These are phyloP conservation scores for Mucor sp. DNA, from an alignment of 371 early-diverging fungal species.

Conservation along the genomic window DNA sequence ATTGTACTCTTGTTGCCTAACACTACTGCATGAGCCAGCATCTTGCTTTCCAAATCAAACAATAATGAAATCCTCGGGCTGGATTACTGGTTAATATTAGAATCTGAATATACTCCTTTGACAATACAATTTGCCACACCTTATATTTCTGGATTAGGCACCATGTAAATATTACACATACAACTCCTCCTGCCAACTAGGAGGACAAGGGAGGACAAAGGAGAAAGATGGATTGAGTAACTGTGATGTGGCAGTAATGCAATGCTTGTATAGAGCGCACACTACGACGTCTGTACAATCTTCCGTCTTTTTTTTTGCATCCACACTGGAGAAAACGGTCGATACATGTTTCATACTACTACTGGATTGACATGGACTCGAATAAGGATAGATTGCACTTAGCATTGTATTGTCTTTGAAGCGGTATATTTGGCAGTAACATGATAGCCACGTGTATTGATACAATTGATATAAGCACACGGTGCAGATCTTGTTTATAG, in stretches of 20 bases:
- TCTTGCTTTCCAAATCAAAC: not conserved
- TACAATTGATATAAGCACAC: not conserved
- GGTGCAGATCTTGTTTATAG: not conserved
- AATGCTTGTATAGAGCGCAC: not conserved
- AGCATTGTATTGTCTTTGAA: not conserved
- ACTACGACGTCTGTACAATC: not conserved
- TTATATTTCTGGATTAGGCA: not conserved
- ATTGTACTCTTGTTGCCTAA: not conserved
- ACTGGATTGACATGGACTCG: not conserved
- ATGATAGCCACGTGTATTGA: not conserved
- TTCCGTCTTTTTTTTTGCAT: not conserved
- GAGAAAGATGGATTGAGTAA: not conserved
- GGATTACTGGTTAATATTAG: not conserved
- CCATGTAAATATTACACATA: not conserved
- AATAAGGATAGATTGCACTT: not conserved
- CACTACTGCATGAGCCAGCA: not conserved
- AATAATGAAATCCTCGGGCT: not conserved
- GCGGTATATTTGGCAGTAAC: not conserved
- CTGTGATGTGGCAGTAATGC: not conserved
- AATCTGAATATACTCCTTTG: not conserved
- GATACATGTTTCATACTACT: not conserved
- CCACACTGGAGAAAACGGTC: not conserved
- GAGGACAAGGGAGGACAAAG: not conserved
- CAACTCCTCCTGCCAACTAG: not conserved
- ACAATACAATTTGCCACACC: not conserved